Base-by-base conservation (phyloP, 176 grass and related monocot species). In the Themeda triandra region DNA sequence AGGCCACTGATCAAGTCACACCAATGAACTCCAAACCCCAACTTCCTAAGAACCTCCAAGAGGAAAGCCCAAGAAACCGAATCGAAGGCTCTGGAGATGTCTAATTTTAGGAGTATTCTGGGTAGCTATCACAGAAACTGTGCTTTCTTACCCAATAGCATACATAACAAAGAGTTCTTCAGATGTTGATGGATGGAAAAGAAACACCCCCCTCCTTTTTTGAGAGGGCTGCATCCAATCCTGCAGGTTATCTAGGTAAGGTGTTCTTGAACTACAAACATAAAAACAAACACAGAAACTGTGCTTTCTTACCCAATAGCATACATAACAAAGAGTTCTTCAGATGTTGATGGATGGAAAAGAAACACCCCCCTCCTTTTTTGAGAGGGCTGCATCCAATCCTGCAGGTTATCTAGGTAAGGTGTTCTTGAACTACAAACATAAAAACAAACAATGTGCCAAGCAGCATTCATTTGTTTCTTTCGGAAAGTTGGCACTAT, bases 371-470 rank as follows among this genome's bases (percentile, higher is more conserved):
- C 89, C 86, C 90, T 88, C 86, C 86, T 66, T 91, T 87, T 91
- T 91, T 3, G 90, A 91, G 90, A 91, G 86, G 86, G 90, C 86
- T 91, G 86, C 86, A 91, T 91, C 86, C 71, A 91, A 88, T 91
- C 90, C 82, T 88, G 90, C 90, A 91, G 78, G 58, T 91, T 85
- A 81, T 85, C 77, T 91, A 88, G 45, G 82, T 88, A 82, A 88
- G 90, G 77, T 17, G 90, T 91, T 77, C 86, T 91, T 85, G 90
- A 85, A 82, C 82, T 85, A 81, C 77, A 78, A 85, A 63, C 36
- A 84, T 90, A 84, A 80, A 35, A 35, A 35, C n/a, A 54, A 86
- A 87, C 28, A 87, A 79, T 75, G 73, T 84, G 62, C 60, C 80
- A 84, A 75, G 66, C 10, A 86, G 33, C n/a, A 77, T 25, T 83